Conservation (phyloP, 805 yeast species). For the Barnettozyma sucrosica region DNA sequence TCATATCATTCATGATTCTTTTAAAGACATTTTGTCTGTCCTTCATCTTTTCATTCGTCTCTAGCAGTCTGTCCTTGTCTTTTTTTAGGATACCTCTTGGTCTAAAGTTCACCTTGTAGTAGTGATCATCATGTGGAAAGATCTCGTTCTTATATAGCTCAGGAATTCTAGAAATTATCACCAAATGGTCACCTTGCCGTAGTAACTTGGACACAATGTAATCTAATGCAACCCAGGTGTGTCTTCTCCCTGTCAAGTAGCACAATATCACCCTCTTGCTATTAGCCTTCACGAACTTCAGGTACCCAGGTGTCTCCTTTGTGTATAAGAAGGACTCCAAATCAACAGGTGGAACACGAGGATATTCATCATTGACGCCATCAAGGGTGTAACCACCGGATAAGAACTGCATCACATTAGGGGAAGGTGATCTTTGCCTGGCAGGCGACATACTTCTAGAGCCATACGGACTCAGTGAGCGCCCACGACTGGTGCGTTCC, state of each 20-base stretch:
- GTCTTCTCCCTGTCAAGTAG: conserved; percentile 35
- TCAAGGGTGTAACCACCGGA: conserved; percentile 1
- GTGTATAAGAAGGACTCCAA: conserved; percentile 14
- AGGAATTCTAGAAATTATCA: conserved; percentile 51
- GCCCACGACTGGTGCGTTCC: not conserved
- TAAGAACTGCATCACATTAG: conserved; percentile 1
- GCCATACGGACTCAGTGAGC: conserved; percentile 3
- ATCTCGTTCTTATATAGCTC: conserved; percentile 4
- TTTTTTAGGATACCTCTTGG: not conserved
- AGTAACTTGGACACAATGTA: conserved; percentile 53
- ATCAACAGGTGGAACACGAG: conserved; percentile 14
- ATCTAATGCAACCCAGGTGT: conserved; percentile 76
- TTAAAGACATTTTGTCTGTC: conserved; percentile 26
- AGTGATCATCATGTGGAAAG: conserved; percentile 4
- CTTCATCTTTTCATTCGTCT: conserved; percentile 4
- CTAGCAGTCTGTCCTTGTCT: conserved; percentile 4
- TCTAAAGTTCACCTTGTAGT: not conserved
- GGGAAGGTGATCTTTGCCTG: conserved; percentile 13
- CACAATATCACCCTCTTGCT: conserved; percentile 48
- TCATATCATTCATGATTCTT: conserved; percentile 35
- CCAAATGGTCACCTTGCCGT: conserved; percentile 61
- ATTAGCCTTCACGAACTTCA: conserved; percentile 7
- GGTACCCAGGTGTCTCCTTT: conserved; percentile 2
- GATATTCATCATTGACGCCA: conserved; percentile 22
- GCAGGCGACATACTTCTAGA: conserved; percentile 1